Conservation (phyloP, 768 basidiomycete genomes). For the Neoboletus brunneissimus region DNA sequence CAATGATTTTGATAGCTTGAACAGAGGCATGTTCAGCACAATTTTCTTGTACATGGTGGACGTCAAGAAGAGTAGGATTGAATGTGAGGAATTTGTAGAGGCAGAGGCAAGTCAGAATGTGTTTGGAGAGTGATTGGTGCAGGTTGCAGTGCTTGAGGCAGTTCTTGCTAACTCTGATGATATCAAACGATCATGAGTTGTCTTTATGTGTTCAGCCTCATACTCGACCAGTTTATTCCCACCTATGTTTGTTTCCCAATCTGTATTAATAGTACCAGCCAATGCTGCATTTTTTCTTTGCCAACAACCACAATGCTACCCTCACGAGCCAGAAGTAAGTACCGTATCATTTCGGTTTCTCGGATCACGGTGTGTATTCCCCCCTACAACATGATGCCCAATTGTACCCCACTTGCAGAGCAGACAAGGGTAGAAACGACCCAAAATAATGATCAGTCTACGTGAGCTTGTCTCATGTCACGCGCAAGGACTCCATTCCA, state of each 20-base stretch:
- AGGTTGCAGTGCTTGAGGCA: neutral
- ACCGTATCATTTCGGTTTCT: neutral
- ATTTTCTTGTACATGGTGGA: constrained; percentile 63
- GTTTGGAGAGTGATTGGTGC: constrained; percentile 21
- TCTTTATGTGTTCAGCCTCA: neutral
- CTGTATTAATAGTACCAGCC: neutral
- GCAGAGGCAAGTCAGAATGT: constrained; percentile 49
- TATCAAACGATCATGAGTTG: neutral
- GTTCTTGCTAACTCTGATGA: neutral
- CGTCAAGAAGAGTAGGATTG: constrained; percentile 58
- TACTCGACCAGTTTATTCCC: neutral
- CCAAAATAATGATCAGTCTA: neutral
- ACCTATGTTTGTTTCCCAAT: neutral
- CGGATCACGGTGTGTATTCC: neutral
- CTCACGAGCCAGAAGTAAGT: neutral
- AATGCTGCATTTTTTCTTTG: neutral
- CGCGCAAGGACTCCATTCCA: constrained; percentile 37
- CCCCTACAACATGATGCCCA: neutral
- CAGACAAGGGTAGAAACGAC: neutral
- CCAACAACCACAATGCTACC: neutral
- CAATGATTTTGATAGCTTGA: neutral
- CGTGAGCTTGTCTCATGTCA: constrained; percentile 14
- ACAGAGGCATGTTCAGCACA: constrained; percentile 31
- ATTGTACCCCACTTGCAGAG: neutral
- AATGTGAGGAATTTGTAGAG: constrained; percentile 59